Evolutionary conservation across 495 filamentous ascomycete species (phyloP), one percentile per base, ranked within the genome.

Genomic region (Podospora bellae-mahoneyi): DNA sequence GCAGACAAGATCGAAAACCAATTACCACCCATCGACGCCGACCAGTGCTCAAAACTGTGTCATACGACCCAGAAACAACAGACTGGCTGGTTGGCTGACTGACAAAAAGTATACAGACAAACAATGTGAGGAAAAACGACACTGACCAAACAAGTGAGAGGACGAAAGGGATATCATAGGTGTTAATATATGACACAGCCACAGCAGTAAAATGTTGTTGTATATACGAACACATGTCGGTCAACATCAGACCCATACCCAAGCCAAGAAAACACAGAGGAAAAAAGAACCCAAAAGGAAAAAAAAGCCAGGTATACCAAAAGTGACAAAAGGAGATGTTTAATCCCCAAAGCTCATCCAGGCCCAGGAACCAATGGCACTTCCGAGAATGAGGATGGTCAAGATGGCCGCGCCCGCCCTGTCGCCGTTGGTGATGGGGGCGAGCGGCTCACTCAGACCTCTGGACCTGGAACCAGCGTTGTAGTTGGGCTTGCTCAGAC

Each of bases 261-360:
- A 39, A 19, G n/a, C 7, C 60, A 39, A 39, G 18, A n/a, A 28
- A 62, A 62, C 5, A 26, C 27, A 20, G 3, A n/a, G 60, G 30
- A 62, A 20, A 39, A 62, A 44, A 62, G n/a, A 10, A 48, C 39
- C 39, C 20, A 62, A 62, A 54, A 27, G 20, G 9, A 20, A 13
- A 32, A 20, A 20, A 0, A 2, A 65, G 23, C 23, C 26, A 27
- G 20, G 26, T 56, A 65, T 32, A 57, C 63, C 26, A 30, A 16
- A 32, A 23, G 20, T n/a, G 10, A 64, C 48, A 39, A 48, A 48
- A 27, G 5, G 44, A 64, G 18, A 64, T 64, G 62, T 1, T 71
- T 65, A 77, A 58, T 77, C 75, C 16, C 70, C 75, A 55, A 76
- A 62, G 60, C 70, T 77, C 75, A 77, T 77, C 64, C 69, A 76